These are phyloP conservation scores for Pinus tabuliformis DNA, from an alignment of 75 land plant genomes.

Conservation along the genomic window DNA sequence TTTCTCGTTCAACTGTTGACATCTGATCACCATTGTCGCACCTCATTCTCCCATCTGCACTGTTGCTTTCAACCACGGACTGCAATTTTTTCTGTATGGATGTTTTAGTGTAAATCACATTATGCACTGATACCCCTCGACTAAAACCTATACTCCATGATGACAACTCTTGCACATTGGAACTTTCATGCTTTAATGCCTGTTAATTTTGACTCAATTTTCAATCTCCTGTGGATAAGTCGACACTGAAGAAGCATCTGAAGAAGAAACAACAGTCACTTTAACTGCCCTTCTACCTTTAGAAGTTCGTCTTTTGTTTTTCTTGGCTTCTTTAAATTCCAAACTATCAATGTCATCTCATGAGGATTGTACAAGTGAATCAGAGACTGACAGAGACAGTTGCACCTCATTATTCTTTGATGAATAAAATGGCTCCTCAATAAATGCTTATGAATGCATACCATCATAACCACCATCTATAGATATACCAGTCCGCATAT, in stretches of 20 bases:
- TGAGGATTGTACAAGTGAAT: constrained; percentile 9
- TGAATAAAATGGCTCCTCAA: constrained; percentile 2
- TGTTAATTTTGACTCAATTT: too few species aligned
- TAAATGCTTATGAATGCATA: not conserved
- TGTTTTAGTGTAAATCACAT: not conserved
- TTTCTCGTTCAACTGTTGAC: too few species aligned
- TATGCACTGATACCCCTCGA: not conserved
- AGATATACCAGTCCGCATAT: not conserved
- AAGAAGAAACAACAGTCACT: not conserved
- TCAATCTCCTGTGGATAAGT: too few species aligned
- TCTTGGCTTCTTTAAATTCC: constrained; percentile 45
- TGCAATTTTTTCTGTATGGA: not conserved
- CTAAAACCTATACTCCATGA: not conserved
- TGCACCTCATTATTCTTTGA: constrained; percentile 4
- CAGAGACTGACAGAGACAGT: not conserved
- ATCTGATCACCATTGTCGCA: too few species aligned
- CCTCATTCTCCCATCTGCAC: too few species aligned
- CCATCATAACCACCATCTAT: constrained; percentile 2
- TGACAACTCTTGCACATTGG: not conserved
- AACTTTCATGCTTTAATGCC: too few species aligned
- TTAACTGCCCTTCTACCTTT: constrained; percentile 15
- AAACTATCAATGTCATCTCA: constrained; percentile 29
- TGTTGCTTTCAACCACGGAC: too few species aligned
- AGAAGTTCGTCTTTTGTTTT: constrained; percentile 31
- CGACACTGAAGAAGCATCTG: not conserved